Conservation (phyloP, 768 basidiomycete genomes). For the Psilocybe sp. region DNA sequence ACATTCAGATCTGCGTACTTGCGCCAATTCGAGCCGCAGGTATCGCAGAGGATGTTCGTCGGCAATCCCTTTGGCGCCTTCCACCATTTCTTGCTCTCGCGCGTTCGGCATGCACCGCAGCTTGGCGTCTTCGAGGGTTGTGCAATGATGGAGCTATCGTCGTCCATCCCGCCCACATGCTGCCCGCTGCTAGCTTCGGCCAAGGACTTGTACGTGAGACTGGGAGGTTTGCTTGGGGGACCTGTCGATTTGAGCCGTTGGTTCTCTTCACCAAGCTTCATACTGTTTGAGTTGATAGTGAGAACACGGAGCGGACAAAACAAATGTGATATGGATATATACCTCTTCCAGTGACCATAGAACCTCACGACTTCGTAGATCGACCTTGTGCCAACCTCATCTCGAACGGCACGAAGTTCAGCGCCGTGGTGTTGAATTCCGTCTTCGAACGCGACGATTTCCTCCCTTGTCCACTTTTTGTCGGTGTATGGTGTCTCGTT, state of each 20-base stretch:
- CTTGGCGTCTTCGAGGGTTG: conserved; percentile 52
- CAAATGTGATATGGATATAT: conserved; percentile 11
- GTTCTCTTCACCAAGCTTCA: conserved; percentile 70
- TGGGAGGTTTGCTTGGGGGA: conserved; percentile 30
- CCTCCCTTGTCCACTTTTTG: conserved; percentile 67
- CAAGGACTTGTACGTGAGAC: conserved; percentile 32
- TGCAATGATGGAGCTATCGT: conserved; percentile 73
- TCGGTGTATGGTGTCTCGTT: conserved; percentile 64
- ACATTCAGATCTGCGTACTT: conserved; percentile 91
- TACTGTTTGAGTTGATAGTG: conserved; percentile 32
- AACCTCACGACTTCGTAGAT: conserved; percentile 80
- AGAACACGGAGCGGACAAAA: conserved; percentile 2
- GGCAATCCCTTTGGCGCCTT: conserved; percentile 86
- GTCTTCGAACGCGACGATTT: conserved; percentile 74
- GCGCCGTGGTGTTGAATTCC: conserved; percentile 71
- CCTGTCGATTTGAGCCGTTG: conserved; percentile 41
- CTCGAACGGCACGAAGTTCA: conserved; percentile 74
- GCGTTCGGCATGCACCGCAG: conserved; percentile 84
- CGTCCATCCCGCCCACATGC: conserved; percentile 55
- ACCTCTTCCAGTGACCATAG: conserved; percentile 89
- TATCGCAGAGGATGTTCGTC: conserved; percentile 78
- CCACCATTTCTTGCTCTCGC: conserved; percentile 84
- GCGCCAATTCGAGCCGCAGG: conserved; percentile 84
- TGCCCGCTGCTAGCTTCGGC: conserved; percentile 43
- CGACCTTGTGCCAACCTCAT: conserved; percentile 67